Conservation (phyloP, 2,329 filamentous ascomycete genomes). For the Ambrosiella xylebori region DNA sequence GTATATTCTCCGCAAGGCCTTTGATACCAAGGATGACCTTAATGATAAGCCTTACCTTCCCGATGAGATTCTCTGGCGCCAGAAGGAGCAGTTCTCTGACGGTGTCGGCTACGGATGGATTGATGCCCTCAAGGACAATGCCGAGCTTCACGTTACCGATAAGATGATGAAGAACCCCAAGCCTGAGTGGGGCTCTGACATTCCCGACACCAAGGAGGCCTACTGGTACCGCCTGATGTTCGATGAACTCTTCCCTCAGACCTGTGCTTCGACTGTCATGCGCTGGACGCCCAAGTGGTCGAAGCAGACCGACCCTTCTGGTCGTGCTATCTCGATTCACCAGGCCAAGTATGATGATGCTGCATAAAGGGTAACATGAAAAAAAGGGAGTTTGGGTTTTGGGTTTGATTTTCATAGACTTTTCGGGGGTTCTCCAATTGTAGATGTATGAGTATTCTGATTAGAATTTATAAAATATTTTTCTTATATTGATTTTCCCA, state of each 20-base stretch:
- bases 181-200: conserved; percentile 81
- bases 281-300: conserved; percentile 97
- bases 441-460: neutral
- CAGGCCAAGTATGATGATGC: conserved; percentile 50
- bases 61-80: conserved; percentile 87
- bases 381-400: neutral
- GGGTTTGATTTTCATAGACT: neutral
- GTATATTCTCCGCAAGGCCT: conserved; percentile 94
- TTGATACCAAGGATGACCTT: conserved; percentile 81
- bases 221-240: conserved; percentile 99
- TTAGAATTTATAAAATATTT: neutral
- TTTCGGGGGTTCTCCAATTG: neutral
- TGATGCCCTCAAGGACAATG: conserved; percentile 87
- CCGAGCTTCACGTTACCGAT: conserved; percentile 75
- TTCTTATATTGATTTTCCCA: neutral
- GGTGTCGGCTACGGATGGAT: conserved; percentile 99
- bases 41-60: conserved; percentile 75
- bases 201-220: conserved; percentile 94
- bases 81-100: conserved; percentile 99
- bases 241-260: conserved; percentile 90
- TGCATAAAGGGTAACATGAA: neutral
- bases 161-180: conserved; percentile 99
- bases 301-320: conserved; percentile 86
- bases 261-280: conserved; percentile 84
- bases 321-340: conserved; percentile 65